Evolutionary conservation across 768 basidiomycete genomes (phyloP), one percentile per base, ranked within the genome.

Genomic region (Lyophyllum semitale): DNA sequence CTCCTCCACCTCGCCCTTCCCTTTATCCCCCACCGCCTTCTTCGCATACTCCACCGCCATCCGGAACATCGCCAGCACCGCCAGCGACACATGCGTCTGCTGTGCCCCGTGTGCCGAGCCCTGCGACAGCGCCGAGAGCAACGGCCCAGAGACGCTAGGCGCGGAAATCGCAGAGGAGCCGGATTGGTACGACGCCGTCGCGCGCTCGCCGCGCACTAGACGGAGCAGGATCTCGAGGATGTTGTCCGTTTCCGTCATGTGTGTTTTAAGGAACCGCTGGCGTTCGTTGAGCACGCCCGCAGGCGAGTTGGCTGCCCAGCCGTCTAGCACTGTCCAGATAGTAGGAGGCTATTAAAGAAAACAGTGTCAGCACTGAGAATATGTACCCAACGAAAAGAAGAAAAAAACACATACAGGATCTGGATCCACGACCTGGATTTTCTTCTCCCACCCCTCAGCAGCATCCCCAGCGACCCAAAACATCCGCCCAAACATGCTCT

Each of bases 11-110:
- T 92, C 88, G 6, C 57, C 66, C 69, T 85, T 88, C 13, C 87
- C 88, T 69, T 84, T 80, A 59, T 83, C 85, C 47, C 79, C 88
- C 23, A 67, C 70, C 30, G 87, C 87, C 66, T 86, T 88, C 67
- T 80, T 76, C 6, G 93, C 94, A 66, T 88, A 94, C 60, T 94
- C 93, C 47, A 87, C 75, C 6, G 89, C 77, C 76, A 98, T 83
- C 23, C 90, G 81, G 74, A 93, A 94, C 70, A 98, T 83, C 13
- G 95, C 93, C 48, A 98, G 77, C 11, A 98, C 91, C 8, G 95
- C 95, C 29, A 98, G 82, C 9, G 93, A 93, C 22, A 96, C 90
- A 61, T 95, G 95, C 1, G 95, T 98, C 73, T 99, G 96, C 64
- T 95, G 92, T 35, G 84, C 78, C 18, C 86, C 87, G 64, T 94